Base-by-base conservation (phyloP, 169 alveolate species). In the Plasmodium cynomolgi region DNA sequence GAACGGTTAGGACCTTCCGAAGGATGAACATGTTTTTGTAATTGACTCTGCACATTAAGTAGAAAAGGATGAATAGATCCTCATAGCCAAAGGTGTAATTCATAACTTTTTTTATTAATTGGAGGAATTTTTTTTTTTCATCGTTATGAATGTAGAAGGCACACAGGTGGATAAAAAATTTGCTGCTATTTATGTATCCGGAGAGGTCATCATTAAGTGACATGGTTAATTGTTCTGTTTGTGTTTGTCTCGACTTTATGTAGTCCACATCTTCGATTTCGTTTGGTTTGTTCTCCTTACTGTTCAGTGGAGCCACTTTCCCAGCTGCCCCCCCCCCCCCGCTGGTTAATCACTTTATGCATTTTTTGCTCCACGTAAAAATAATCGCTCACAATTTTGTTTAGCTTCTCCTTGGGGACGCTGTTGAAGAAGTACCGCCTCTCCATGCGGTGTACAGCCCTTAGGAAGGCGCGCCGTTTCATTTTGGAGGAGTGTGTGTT, bases 361-460 rank as follows among this genome's bases (percentile, higher is more conserved):
- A 90, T 90, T 90, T 90, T 79, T 41, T 80, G 56, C 15, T 90
- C 94, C 50, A 81, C 20, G 82, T 90, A 90, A 80, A 90, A 90
- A 58, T 90, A 90, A 26, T 90, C 94, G 73, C 47, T 39, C 54
- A 90, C 84, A 68, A 80, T 58, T 74, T 90, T 90, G 37, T 90
- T 90, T 1, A 90, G 91, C 11, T 80, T 83, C 7, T 50, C 84
- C 23, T 26, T 90, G 50, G 72, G 17, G 54, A 62, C 84, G 31
- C 56, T 80, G 44, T 29, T 90, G 82, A 90, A 90, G 56, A 90
- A 90, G 44, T 56, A 90, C 17, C 94, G 41, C 90, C 83, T 90
- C 56, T 90, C 83, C 50, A 90, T 90, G 26, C 50, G 71, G 20
- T 41, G 83, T 9, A 26, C 56, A 17, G 74, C 50, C 50, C 72